Evolutionary conservation across 805 yeast genomes (phyloP).

Genomic region (Zygoascus biomembranicola): DNA sequence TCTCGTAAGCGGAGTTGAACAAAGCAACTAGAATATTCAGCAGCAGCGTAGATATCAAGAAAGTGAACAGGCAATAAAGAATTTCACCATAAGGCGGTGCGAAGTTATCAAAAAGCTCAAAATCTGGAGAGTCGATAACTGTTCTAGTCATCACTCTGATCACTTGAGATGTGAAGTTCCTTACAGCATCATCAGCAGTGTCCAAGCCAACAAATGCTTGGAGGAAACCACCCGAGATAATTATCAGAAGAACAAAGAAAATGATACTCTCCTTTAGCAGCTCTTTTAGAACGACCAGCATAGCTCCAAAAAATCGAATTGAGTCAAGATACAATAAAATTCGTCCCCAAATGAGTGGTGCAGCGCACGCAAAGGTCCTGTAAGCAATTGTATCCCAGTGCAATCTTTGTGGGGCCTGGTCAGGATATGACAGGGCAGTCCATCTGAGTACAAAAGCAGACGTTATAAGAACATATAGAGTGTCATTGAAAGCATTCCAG

Average conservation of each 20-base stretch:
- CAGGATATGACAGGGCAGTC: conserved; percentile 25
- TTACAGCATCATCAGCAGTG: conserved; percentile 54
- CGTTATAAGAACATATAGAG: conserved; percentile 49
- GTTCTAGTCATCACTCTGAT: conserved; percentile 60
- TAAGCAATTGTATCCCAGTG: conserved; percentile 49
- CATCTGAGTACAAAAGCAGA: conserved; percentile 50
- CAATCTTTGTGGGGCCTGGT: conserved; percentile 3
- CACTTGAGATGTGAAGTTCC: conserved; percentile 62
- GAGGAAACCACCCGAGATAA: conserved; percentile 70
- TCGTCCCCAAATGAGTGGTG: conserved; percentile 84
- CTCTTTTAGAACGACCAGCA: conserved; percentile 75
- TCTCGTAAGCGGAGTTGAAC: conserved; percentile 75
- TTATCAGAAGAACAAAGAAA: conserved; percentile 63
- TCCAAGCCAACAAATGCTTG: conserved; percentile 86
- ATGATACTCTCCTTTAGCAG: conserved; percentile 84
- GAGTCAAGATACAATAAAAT: conserved; percentile 70
- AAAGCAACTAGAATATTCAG: conserved; percentile 79
- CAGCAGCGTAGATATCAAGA: conserved; percentile 64
- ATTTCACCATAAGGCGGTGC: conserved; percentile 84
- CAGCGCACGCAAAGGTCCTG: conserved; percentile 65
- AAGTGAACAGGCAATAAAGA: conserved; percentile 68
- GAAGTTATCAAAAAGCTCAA: conserved; percentile 58
- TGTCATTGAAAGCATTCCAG: conserved; percentile 71
- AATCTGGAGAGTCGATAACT: conserved; percentile 66
- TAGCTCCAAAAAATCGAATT: conserved; percentile 74